Evolutionary conservation across 345 rosid species (phyloP), one percentile per base, ranked within the genome.

Genomic region (Turnera subulata): DNA sequence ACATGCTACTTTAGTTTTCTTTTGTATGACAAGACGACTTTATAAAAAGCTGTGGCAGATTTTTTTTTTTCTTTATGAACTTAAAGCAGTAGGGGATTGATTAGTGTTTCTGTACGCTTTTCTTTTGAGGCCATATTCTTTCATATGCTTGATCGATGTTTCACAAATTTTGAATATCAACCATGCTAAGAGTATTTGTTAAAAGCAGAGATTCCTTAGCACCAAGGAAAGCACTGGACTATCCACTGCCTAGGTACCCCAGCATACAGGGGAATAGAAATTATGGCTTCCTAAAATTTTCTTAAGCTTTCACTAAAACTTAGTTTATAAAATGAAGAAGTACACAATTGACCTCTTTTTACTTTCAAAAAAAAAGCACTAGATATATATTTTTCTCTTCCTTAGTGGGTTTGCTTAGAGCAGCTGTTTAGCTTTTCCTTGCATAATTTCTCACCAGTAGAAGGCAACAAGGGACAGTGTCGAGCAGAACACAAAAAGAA

Each of bases 11-110:
- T 40, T 58, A 16, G 38, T 62, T 59, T 58, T 10, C 16, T 52
- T 72, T 50, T 44, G 8, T 21, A 13, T 33, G 13, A 47, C n/a
- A 24, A 39, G 42, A 38, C 52, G 58, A 35, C 75, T 73, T 66
- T 69, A 53, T 51, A 29, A 29, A 29, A 29, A 29, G 35, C 35
- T 45, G 16, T 22, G 47, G 54, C 54, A 62, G 33, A 57, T 2
- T 2, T 33, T 29, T 11, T 17, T 32, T n/a, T 33, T 33, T n/a
- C 11, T 52, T 29, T 8, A 1, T 52, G 15, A 16, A 9, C 20
- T 38, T 53, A 72, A 76, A 71, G 76, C 62, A 23, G 23, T 43
- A 38, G 22, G 50, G 61, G 65, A 61, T 58, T 64, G 55, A 65
- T 62, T 32, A 24, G 47, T 54, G 66, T 26, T 53, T 16, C 33